Evolutionary conservation across 176 grass and related monocot species (phyloP).

Genomic region (Zizania latifolia): DNA sequence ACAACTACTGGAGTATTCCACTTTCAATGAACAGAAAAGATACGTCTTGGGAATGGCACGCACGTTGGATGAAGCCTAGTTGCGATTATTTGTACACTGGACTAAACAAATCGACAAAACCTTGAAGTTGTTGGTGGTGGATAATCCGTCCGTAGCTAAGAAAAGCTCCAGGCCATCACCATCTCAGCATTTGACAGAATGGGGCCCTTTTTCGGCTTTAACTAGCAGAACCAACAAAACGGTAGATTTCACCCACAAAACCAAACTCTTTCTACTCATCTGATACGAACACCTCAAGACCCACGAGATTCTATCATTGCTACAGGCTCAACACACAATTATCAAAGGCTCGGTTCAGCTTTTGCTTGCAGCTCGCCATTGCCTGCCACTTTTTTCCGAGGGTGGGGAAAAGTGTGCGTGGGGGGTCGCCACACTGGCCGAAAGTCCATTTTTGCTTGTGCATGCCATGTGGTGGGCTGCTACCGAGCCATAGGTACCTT

Average conservation of each 20-base stretch:
- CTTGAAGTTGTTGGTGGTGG: not conserved
- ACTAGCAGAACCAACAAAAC: not conserved
- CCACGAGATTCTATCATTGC: not conserved
- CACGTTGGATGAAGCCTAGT: not conserved
- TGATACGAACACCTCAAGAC: not conserved
- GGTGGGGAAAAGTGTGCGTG: conserved; percentile 13
- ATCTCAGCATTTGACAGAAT: not conserved
- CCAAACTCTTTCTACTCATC: no score
- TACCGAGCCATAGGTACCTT: not conserved
- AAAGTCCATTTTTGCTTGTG: conserved; percentile 20
- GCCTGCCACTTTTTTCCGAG: conserved; percentile 4
- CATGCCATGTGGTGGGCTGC: conserved; percentile 28
- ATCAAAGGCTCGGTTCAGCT: not conserved
- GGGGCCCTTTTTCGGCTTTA: not conserved
- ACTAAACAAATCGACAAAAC: not conserved
- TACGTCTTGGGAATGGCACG: not conserved
- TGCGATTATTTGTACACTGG: not conserved
- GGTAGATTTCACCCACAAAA: not conserved
- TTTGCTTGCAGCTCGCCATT: not conserved
- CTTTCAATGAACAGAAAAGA: not conserved
- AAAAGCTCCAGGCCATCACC: not conserved
- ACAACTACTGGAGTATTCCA: not conserved
- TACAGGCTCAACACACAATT: conserved; percentile 1
- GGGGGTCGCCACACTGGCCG: conserved; percentile 1
- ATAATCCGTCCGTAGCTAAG: not conserved